These are phyloP conservation scores for Saxophila tyrrhenica DNA, from an alignment of 495 filamentous ascomycete genomes.

Conservation along the genomic window DNA sequence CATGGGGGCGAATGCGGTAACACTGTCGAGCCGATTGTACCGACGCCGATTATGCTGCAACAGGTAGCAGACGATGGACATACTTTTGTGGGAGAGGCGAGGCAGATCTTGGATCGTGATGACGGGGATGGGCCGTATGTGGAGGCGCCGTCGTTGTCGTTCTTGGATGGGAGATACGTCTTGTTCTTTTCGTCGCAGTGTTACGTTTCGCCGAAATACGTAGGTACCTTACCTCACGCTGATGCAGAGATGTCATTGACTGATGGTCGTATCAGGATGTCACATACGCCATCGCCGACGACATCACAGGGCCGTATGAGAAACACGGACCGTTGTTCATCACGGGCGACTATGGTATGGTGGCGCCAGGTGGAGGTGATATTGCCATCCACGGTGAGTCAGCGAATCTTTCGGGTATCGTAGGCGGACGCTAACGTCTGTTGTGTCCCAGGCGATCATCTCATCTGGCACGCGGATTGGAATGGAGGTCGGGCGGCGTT, in stretches of 20 bases:
- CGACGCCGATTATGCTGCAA: slow-evolving; percentile 23
- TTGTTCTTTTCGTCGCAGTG: slow-evolving; percentile 22
- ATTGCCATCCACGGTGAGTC: not conserved
- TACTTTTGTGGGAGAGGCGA: slow-evolving; percentile 2
- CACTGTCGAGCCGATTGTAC: slow-evolving; percentile 16
- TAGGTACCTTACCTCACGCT: too few relatives aligned
- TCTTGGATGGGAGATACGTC: slow-evolving; percentile 15
- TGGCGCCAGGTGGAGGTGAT: slow-evolving; percentile 4
- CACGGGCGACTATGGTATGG: slow-evolving; percentile 1
- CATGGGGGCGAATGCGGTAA: slow-evolving; percentile 22
- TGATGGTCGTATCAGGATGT: slow-evolving; percentile 14
- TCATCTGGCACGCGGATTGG: not conserved
- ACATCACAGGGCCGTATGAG: slow-evolving; percentile 18
- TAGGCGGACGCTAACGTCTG: too few relatives aligned
- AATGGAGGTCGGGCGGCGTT: not conserved
- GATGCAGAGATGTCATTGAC: too few relatives aligned
- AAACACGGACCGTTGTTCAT: slow-evolving; percentile 2
- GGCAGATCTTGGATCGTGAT: slow-evolving; percentile 10
- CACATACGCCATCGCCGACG: slow-evolving; percentile 17
- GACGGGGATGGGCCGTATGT: slow-evolving; percentile 17
- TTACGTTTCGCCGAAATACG: slow-evolving; percentile 16
- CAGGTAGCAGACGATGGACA: slow-evolving; percentile 14
- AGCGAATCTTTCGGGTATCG: not conserved
- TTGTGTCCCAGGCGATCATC: not conserved
- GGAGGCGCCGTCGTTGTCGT: slow-evolving; percentile 15